Evolutionary conservation across 2,329 filamentous ascomycete species (phyloP), one percentile per base, ranked within the genome.

Genomic region (Phoma sp.): DNA sequence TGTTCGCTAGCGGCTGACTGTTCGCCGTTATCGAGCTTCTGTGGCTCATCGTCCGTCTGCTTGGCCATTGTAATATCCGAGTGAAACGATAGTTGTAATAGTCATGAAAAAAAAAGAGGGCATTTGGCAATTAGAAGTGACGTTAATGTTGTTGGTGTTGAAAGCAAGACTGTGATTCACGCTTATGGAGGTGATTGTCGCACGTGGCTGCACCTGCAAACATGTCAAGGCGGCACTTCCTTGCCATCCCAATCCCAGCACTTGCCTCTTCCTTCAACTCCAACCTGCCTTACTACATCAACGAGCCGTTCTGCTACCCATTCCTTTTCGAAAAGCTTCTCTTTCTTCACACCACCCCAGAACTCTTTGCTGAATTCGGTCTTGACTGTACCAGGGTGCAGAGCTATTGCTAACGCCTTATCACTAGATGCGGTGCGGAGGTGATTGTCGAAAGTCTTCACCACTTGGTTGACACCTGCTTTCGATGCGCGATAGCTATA

Each of bases 321-420:
- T 56, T 87, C 86, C 1, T 85, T 80, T 54, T 81, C 84, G 62
- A 93, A 87, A 61, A 95, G 75, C 73, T 87, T 86, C 61, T 83
- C 80, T 38, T 80, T 75, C 65, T 80, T 79, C 34, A 89, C 86
- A 33, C 80, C 84, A 0, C 68, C 78, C 90, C 90, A 93, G 68
- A 90, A 95, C 36, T 86, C 86, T 65, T 80, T 82, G 59, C 87
- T 91, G 57, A 96, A 76, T 9, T 83, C 87, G 43, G 91, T 95
- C 77, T 83, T 87, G 42, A 95, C 90, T 1, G 91, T 95, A 2
- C 91, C 91, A 1, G 91, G 91, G 74, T 95, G 91, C 67, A 95
- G 81, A 9, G 83, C 83, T 10, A 96, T 76, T 1, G 86, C 85
- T 60, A 92, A 79, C 0, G 88, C 89, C 45, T 84, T 85, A 0